phyloP scores from a whole-genome alignment of 208 protist species.

The Trypanosomatidae sp. region DNA sequence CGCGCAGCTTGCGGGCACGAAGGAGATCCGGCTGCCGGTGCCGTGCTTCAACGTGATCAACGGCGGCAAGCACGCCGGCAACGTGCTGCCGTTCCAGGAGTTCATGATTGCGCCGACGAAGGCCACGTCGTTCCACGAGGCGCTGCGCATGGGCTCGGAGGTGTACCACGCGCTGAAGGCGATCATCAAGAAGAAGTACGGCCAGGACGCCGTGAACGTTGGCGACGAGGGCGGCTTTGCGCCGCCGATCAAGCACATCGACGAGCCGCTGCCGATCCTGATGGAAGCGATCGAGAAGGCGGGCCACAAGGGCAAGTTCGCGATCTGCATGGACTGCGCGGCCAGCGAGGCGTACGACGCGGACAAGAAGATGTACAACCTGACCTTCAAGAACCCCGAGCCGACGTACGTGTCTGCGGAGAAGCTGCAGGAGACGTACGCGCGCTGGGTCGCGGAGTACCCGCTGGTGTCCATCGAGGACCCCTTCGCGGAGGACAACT shows the following conservation, averaged over 20 bases:
- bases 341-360: slow-evolving; percentile 98
- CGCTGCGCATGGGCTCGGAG: slow-evolving; percentile 96
- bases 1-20: slow-evolving; percentile 89
- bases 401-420: slow-evolving; percentile 69
- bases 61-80: slow-evolving; percentile 99
- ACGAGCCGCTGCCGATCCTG: slow-evolving; percentile 97
- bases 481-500: slow-evolving; percentile 99
- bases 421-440: slow-evolving; percentile 93
- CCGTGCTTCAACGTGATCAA: slow-evolving; percentile 99
- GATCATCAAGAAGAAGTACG: slow-evolving; percentile 97
- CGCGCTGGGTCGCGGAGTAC: slow-evolving; percentile 89
- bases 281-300: slow-evolving; percentile 96
- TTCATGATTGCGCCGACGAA: slow-evolving; percentile 99
- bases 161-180: slow-evolving; percentile 98
- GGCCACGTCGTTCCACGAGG: slow-evolving; percentile 95
- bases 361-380: slow-evolving; percentile 94
- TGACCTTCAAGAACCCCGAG: slow-evolving; percentile 97
- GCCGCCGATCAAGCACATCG: slow-evolving; percentile 93
- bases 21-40: slow-evolving; percentile 87
- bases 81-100: slow-evolving; percentile 95
- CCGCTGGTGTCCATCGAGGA: slow-evolving; percentile 99
- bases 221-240: slow-evolving; percentile 99
- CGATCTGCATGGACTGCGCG: slow-evolving; percentile 99
- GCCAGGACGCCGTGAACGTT: slow-evolving; percentile 93
- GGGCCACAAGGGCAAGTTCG: slow-evolving; percentile 95